A percentile compares a stretch with the other conserved stretches of the same genome.
Evolutionary conservation across 768 basidiomycete genomes (phyloP).

Genomic region (Lactarius hengduanensis): DNA sequence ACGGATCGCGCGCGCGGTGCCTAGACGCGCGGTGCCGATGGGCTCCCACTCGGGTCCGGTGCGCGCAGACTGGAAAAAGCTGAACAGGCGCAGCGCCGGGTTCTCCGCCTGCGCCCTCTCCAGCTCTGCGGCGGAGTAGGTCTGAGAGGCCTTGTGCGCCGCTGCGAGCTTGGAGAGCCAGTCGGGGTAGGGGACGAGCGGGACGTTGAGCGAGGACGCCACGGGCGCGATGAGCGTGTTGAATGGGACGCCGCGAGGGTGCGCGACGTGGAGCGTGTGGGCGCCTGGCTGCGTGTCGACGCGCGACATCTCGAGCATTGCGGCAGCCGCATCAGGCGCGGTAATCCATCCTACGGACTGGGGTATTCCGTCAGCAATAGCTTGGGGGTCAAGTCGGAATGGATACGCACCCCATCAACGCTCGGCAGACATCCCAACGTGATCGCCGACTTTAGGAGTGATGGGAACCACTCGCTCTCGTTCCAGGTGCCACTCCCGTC

Average conservation of each 20-base stretch:
- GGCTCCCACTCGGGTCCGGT: slow-evolving; percentile 30
- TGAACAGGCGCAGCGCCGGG: slow-evolving; percentile 26
- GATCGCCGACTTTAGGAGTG: slow-evolving; percentile 29
- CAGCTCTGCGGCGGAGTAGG: slow-evolving; percentile 15
- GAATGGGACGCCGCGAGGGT: slow-evolving; percentile 32
- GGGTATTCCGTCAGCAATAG: slow-evolving; percentile 1
- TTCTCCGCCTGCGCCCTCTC: slow-evolving; percentile 24
- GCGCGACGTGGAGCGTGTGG: slow-evolving; percentile 29
- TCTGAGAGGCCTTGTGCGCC: slow-evolving; percentile 12
- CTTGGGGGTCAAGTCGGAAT: background rate
- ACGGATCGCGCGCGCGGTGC: slow-evolving; percentile 21
- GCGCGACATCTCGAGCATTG: slow-evolving; percentile 32
- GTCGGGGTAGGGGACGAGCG: slow-evolving; percentile 30
- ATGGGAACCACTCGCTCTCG: slow-evolving; percentile 33
- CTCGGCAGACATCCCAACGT: slow-evolving; percentile 29
- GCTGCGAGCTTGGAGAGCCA: slow-evolving; percentile 31
- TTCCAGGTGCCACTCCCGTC: slow-evolving; percentile 34
- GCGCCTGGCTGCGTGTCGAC: slow-evolving; percentile 18
- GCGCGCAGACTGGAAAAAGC: slow-evolving; percentile 26
- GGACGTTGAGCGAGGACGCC: slow-evolving; percentile 28
- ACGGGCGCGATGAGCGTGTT: slow-evolving; percentile 26
- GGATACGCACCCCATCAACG: slow-evolving; percentile 26
- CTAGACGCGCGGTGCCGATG: slow-evolving; percentile 29
- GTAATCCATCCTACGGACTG: slow-evolving; percentile 33
- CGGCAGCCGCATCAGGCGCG: slow-evolving; percentile 30